These are phyloP conservation scores for Rubia tinctorum DNA, from an alignment of 305 asterid species.

Conservation along the genomic window DNA sequence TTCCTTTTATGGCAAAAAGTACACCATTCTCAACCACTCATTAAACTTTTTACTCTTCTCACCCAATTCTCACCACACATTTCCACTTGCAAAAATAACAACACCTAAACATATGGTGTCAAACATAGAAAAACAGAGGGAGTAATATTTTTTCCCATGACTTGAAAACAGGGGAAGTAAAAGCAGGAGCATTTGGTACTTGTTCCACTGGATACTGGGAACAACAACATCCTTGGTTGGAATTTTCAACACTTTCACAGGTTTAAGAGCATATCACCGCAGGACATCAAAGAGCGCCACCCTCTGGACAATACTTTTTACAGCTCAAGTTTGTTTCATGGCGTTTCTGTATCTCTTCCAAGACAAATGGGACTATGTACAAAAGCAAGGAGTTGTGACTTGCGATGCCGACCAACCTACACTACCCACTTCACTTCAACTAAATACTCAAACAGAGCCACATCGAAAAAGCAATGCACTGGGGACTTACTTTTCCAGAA, in stretches of 20 bases:
- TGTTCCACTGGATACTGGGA: constrained; percentile 74
- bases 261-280: constrained; percentile 56
- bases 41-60: too few species aligned
- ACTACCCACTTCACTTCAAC: constrained; percentile 21
- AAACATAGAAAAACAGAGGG: too few species aligned
- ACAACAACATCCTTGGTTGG: constrained; percentile 53
- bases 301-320: constrained; percentile 59
- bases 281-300: constrained; percentile 49
- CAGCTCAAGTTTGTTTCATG: constrained; percentile 74
- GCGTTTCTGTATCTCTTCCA: constrained; percentile 62
- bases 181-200: constrained; percentile 55
- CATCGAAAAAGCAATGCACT: constrained; percentile 64
- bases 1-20: too few species aligned
- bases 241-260: constrained; percentile 56
- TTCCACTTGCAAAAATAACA: too few species aligned
- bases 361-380: constrained; percentile 76
- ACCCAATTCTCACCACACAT: too few species aligned
- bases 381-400: constrained; percentile 42
- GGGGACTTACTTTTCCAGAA: constrained; percentile 56
- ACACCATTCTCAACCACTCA: too few species aligned
- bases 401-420: constrained; percentile 2
- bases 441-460: constrained; percentile 33
- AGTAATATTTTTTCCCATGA: too few species aligned
- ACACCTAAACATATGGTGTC: too few species aligned
- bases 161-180: constrained; percentile 44